Percentiles rank a stretch among this genome's conserved stretches.
Conservation (phyloP, 1,284 basidiomycete genomes). For the Cerioporus squamosus region DNA sequence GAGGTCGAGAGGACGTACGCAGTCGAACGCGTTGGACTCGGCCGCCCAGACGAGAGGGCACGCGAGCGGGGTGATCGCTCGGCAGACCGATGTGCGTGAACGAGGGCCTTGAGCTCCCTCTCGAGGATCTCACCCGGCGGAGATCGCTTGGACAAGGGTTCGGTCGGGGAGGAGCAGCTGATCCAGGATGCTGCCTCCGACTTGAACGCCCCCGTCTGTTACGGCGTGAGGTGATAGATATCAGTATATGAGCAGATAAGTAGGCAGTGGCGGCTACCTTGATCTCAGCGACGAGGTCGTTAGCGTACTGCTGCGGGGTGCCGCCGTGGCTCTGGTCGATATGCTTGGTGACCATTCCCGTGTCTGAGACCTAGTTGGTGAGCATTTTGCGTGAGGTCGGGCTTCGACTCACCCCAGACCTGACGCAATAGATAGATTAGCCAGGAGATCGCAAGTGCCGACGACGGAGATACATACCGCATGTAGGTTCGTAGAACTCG, state of each 20-base stretch:
- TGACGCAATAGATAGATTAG: constrained; percentile 12
- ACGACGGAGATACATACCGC: constrained; percentile 36
- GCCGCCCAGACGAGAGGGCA: constrained; percentile 55
- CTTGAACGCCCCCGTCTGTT: constrained; percentile 43
- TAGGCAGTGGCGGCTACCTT: constrained; percentile 4
- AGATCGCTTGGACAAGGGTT: constrained; percentile 27
- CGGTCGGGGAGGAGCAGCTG: constrained; percentile 46
- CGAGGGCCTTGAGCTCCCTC: constrained; percentile 8
- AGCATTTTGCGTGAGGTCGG: neutral
- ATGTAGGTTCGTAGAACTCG: constrained; percentile 50
- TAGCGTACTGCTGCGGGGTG: constrained; percentile 41
- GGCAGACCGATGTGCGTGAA: constrained; percentile 17
- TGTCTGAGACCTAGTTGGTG: constrained; percentile 35
- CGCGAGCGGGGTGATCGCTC: constrained; percentile 42
- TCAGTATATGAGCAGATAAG: neutral
- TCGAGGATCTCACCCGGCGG: neutral
- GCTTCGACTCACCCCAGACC: constrained; percentile 26
- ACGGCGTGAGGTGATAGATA: neutral
- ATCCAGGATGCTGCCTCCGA: constrained; percentile 47
- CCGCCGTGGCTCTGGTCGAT: constrained; percentile 44
- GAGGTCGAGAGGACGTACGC: constrained; percentile 39
- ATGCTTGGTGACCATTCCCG: constrained; percentile 49
- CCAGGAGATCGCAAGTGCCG: constrained; percentile 12
- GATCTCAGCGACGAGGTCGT: constrained; percentile 47
- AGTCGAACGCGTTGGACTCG: constrained; percentile 54